Evolutionary conservation across 169 alveolate genomes (phyloP), one percentile per base, ranked within the genome.

Genomic region (Plasmodium gonderi): DNA sequence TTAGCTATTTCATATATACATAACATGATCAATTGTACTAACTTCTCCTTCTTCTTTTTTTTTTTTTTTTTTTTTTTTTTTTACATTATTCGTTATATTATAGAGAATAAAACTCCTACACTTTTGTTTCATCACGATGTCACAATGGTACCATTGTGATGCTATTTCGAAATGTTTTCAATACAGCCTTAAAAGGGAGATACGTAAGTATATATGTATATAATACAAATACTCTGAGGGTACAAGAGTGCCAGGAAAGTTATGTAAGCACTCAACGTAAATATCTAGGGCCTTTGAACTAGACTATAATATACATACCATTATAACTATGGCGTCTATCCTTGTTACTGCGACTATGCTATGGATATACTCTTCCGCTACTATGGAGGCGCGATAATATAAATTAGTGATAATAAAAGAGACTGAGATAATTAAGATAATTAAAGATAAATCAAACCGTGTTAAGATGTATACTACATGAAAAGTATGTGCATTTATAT

Each of bases 1-100:
- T 76, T n/a, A 14, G 83, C 83, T 76, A 76, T 76, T 51, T 76
- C 33, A 54, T 11, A 54, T n/a, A 20, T 54, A 54, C 36, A 54
- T 54, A 54, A 23, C 69, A 17, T 54, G 23, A 54, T 54, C 0
- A 54, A 54, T n/a, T 54, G 31, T 12, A 31, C 26, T n/a, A n/a
- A n/a, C n/a, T n/a, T n/a, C n/a, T n/a, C n/a, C n/a, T n/a, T n/a
- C n/a, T n/a, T n/a, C n/a, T n/a, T n/a, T n/a, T n/a, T n/a, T n/a
- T n/a, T n/a, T n/a, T n/a, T n/a, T n/a, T n/a, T 9, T 31, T 54
- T 54, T 31, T 54, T 31, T 54, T 31, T 0, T 17, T 54, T 54
- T 23, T 54, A 14, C 69, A 54, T 54, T 54, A 20, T 54, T 54
- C 33, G 8, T 2, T 54, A 54, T 54, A 17, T 0, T 20, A 54